These are phyloP conservation scores for Penicillium cinerascens DNA, from an alignment of 495 filamentous ascomycete genomes.

Conservation along the genomic window DNA sequence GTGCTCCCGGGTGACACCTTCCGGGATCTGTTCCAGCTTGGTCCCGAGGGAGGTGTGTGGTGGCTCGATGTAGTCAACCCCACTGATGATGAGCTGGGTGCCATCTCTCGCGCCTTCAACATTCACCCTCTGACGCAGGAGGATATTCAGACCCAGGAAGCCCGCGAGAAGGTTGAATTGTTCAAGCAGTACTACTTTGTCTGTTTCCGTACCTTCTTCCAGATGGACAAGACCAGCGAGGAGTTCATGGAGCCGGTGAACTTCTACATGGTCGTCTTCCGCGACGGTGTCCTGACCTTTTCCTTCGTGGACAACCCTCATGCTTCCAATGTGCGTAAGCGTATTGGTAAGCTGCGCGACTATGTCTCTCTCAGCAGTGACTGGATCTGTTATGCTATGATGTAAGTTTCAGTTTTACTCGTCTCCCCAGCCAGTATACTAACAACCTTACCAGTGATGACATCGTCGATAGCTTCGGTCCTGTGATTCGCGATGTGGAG, in stretches of 20 bases:
- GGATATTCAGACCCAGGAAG: constrained; percentile 90
- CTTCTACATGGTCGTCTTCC: constrained; percentile 94
- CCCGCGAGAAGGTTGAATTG: constrained; percentile 95
- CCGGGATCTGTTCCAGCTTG: constrained; percentile 81
- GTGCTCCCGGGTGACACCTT: constrained; percentile 85
- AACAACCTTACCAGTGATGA: constrained; percentile 61
- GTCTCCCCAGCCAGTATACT: constrained; percentile 12
- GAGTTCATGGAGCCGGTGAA: constrained; percentile 85
- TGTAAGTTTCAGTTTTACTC: constrained; percentile 53
- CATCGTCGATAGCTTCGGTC: constrained; percentile 93
- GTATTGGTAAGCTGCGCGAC: constrained; percentile 89
- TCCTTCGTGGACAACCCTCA: constrained; percentile 83
- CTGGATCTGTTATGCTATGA: constrained; percentile 98
- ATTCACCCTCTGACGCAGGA: constrained; percentile 92
- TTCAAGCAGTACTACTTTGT: constrained; percentile 98
- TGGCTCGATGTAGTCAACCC: constrained; percentile 94
- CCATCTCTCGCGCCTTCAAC: constrained; percentile 86
- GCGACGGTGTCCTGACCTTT: constrained; percentile 91
- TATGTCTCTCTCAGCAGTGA: constrained; percentile 90
- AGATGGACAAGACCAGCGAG: constrained; percentile 73
- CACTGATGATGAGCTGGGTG: constrained; percentile 80
- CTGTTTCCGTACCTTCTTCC: constrained; percentile 90
- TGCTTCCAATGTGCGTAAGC: constrained; percentile 79
- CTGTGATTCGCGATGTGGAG: constrained; percentile 82
- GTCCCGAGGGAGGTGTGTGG: constrained; percentile 75